Percentiles rank a stretch among this genome's conserved stretches.
phyloP scores from a whole-genome alignment of 306 rosid species.

The Rosa multiflora region DNA sequence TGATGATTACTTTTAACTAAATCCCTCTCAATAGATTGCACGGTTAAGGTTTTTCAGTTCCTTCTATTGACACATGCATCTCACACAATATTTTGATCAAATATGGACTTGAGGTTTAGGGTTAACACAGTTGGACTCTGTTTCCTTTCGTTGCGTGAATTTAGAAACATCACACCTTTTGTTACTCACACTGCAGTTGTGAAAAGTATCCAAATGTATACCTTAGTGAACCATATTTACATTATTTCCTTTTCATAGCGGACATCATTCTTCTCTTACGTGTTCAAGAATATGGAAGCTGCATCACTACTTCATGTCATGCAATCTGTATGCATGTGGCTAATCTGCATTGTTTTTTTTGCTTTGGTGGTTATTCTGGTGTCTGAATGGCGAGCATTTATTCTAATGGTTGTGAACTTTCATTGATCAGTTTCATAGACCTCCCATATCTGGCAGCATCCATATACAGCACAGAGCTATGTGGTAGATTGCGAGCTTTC shows the following conservation, averaged over 20 bases:
- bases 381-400: slow-evolving; percentile 10
- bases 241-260: background rate
- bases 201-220: background rate
- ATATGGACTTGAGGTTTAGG: background rate
- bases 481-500: slow-evolving; percentile 78
- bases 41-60: background rate
- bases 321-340: slow-evolving; percentile 14
- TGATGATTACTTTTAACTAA: background rate
- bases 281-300: background rate
- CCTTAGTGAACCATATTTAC: background rate
- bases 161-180: background rate
- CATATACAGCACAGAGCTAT: slow-evolving; percentile 90
- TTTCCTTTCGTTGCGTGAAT: background rate
- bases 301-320: background rate
- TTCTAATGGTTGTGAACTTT: slow-evolving; percentile 27
- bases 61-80: background rate
- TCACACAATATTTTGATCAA: background rate
- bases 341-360: background rate
- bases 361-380: slow-evolving; percentile 21
- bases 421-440: slow-evolving; percentile 75
- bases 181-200: background rate
- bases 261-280: background rate
- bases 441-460: slow-evolving; percentile 92
- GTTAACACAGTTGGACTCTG: background rate
- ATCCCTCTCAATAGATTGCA: background rate